Evolutionary conservation across 345 rosid species (phyloP).

Genomic region (Aquilaria sinensis): DNA sequence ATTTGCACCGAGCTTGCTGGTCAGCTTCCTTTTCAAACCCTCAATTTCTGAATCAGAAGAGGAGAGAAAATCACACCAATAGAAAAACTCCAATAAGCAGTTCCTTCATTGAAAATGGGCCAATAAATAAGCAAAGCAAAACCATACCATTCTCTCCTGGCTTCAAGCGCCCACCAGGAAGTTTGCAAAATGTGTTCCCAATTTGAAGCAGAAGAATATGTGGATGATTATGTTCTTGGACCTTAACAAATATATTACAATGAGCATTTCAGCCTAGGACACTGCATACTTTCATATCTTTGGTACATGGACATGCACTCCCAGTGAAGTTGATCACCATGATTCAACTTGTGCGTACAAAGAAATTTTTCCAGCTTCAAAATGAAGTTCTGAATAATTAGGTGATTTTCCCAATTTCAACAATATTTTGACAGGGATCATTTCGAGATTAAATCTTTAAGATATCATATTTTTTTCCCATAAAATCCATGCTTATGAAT

Average conservation of each 20-base stretch:
- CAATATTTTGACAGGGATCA: too few relatives aligned
- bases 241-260: slow-evolving; percentile 29
- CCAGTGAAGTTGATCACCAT: too few relatives aligned
- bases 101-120: background rate
- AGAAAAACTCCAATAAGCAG: background rate
- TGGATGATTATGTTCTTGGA: slow-evolving; percentile 96
- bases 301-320: too few relatives aligned
- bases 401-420: too few relatives aligned
- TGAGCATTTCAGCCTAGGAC: too few relatives aligned
- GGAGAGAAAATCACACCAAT: slow-evolving; percentile 1
- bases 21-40: slow-evolving; percentile 86
- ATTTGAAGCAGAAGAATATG: slow-evolving; percentile 95
- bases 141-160: slow-evolving; percentile 92
- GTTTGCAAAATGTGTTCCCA: slow-evolving; percentile 97
- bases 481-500: too few relatives aligned
- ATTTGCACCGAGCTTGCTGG: slow-evolving; percentile 95
- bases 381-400: too few relatives aligned
- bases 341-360: too few relatives aligned
- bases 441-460: too few relatives aligned
- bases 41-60: slow-evolving; percentile 57
- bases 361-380: too few relatives aligned
- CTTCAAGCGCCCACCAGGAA: slow-evolving; percentile 95
- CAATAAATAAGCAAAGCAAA: background rate
- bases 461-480: too few relatives aligned
- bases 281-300: too few relatives aligned